Evolutionary conservation across 2,329 filamentous ascomycete genomes (phyloP), one percentile per base, ranked within the genome.

Genomic region (Coniochaeta ligniaria): DNA sequence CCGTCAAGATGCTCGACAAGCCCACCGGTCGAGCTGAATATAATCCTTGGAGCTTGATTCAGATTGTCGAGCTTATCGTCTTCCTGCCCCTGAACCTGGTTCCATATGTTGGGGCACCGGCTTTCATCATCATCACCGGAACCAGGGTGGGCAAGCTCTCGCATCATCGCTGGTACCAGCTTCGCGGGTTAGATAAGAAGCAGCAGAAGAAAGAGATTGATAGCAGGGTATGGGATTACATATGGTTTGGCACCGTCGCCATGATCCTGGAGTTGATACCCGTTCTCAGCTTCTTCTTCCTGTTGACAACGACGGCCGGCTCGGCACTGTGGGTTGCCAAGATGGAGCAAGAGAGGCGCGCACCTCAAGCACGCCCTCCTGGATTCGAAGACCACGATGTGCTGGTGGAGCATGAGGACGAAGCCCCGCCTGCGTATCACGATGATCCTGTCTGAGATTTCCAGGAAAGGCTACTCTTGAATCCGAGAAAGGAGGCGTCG

Each of bases 231-330:
- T 90, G 91, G 84, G 90, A 95, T 62, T 98, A 97, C 71, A 88
- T 92, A 16, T 96, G 91, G 91, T 97, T 98, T 70, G 95, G 95
- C 17, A 91, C 90, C 0, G 81, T 95, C 4, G 91, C 92, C 57
- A 85, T 97, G 77, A 73, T 92, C 7, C 75, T 98, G 31, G 91
- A 97, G 75, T 82, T 98, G n/a, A 81, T 97, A 9, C 95, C 95
- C 1, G 82, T 94, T 14, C 75, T 97, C 57, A 96, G 90, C n/a
- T 96, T 99, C 81, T 87, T 98, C 71, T 97, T 98, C 72, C 80
- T 98, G 43, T 76, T 99, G 65, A 97, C 94, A 0, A 92, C 90
- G 3, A 89, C 93, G 1, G 85, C 87, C 22, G 95, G 94, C 2
- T 88, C 91, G 50, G 94, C 92, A 1, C 77, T 98, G 38, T 98